Percentiles rank a stretch among this genome's conserved stretches.
These are phyloP conservation scores for Rhodotorula paludigena DNA, from an alignment of 768 basidiomycete genomes.

Conservation along the genomic window DNA sequence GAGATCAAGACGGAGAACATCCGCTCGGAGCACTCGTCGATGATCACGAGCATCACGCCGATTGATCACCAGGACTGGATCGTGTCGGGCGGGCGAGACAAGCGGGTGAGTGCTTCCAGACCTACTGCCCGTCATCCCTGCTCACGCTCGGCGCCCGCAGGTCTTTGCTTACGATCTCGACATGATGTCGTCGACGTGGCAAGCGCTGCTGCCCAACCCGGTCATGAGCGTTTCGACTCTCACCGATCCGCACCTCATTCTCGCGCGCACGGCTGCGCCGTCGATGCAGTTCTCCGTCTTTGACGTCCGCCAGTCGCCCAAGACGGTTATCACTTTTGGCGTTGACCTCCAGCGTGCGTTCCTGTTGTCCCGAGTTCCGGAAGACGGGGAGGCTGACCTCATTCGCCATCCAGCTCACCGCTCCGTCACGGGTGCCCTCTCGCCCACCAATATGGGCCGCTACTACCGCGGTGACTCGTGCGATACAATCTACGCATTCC, in stretches of 20 bases:
- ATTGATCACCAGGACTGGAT: slow-evolving; percentile 1
- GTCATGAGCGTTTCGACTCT: slow-evolving; percentile 17
- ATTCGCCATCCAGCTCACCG: not conserved
- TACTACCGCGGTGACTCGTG: slow-evolving; percentile 19
- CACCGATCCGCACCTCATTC: slow-evolving; percentile 23
- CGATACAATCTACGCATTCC: slow-evolving; percentile 24
- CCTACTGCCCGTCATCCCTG: no score
- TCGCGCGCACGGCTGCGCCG: slow-evolving; percentile 9
- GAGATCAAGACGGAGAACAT: slow-evolving; percentile 8
- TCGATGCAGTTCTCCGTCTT: slow-evolving; percentile 14
- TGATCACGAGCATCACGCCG: slow-evolving; percentile 20
- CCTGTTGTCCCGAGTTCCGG: no score
- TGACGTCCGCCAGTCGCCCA: slow-evolving; percentile 4
- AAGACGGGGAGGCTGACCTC: not conserved
- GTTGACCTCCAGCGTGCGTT: slow-evolving; percentile 19
- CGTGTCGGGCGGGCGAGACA: slow-evolving; percentile 21
- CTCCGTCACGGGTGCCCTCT: not conserved
- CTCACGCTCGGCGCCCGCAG: not conserved
- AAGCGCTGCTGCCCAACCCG: slow-evolving; percentile 4
- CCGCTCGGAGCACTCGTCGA: slow-evolving; percentile 14
- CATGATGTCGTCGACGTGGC: not conserved
- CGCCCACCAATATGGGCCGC: slow-evolving; percentile 17
- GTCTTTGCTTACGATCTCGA: slow-evolving; percentile 18
- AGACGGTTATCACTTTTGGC: slow-evolving; percentile 9
- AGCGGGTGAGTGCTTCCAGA: slow-evolving; percentile 1